Evolutionary conservation across 306 rosid species (phyloP).

Genomic region (Malus sieversii): DNA sequence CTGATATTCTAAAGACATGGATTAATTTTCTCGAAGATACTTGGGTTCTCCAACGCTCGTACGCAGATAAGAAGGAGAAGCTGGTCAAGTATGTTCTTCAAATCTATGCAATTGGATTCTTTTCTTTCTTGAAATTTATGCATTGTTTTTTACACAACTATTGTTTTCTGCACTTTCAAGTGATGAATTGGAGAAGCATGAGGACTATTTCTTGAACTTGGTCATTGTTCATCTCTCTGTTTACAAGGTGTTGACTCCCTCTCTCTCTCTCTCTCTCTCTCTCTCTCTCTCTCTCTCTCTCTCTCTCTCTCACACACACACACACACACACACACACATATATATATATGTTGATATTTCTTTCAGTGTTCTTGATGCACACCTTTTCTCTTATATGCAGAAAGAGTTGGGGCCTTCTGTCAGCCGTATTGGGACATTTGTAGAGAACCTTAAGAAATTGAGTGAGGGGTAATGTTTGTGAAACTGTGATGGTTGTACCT

Average conservation of each 20-base stretch:
- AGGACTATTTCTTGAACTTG: constrained; percentile 73
- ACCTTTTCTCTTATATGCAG: constrained; percentile 42
- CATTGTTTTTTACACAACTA: not conserved
- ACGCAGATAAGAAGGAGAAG: constrained; percentile 62
- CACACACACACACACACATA: not conserved
- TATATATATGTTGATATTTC: not conserved
- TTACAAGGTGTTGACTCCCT: constrained; percentile 56
- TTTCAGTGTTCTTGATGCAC: not conserved
- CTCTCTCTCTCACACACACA: not conserved
- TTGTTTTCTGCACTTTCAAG: constrained; percentile 41
- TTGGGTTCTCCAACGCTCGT: constrained; percentile 71
- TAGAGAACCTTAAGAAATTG: constrained; percentile 68
- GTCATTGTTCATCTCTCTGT: constrained; percentile 61
- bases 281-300: not conserved
- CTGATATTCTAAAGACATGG: constrained; percentile 81
- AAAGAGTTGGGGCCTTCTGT: constrained; percentile 82
- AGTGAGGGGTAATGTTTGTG: constrained; percentile 50
- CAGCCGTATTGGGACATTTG: constrained; percentile 57
- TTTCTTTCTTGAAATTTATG: constrained; percentile 12
- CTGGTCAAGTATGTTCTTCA: constrained; percentile 61
- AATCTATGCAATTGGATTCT: constrained; percentile 9
- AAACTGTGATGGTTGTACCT: constrained; percentile 8
- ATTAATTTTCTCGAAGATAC: constrained; percentile 93
- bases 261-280: constrained; percentile 2
- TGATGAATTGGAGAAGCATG: constrained; percentile 84